Evolutionary conservation across 306 rosid species (phyloP), one percentile per base, ranked within the genome.

Genomic region (Prunus fruticosa): DNA sequence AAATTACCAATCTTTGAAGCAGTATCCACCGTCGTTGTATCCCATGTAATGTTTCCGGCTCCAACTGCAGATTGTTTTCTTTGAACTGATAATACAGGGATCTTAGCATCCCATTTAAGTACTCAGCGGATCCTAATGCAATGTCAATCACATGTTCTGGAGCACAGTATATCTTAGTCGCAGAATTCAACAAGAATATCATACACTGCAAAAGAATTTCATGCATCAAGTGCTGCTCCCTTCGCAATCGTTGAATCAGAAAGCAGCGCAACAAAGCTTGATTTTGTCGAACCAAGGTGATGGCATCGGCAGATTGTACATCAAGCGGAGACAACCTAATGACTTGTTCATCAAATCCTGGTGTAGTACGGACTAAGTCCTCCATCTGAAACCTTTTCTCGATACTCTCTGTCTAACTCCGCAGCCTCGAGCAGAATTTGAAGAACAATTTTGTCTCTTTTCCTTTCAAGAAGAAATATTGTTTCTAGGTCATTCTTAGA

Each of bases 151-250:
- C 92, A 77, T 72, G 85, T 79, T 89, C 96, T 51, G 97, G 89
- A 51, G 86, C 74, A 79, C 92, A 89, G 80, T 74, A 84, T 68
- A 93, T 83, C 86, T 88, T 91, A 41, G 98, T 93, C 52, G 97
- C 96, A 20, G 98, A 87, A 69, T 89, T 89, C 86, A 91, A 80
- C 81, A 87, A 81, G 68, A 88, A 93, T 19, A 91, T 84, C 75
- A 93, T 95, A 85, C 89, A 87, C 78, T 89, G 98, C 85, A 91
- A 75, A 72, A 93, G 98, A 82, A 93, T 87, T 91, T 93, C 97
- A 70, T 93, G 98, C 92, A 91, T 86, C 46, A 91, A 89, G 67
- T 88, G 84, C 67, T 84, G 91, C 78, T 89, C 86, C 80, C 81
- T 81, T 57, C 61, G 93, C 82, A 93, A 82, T 28, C 88, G 84